Base-by-base conservation (phyloP, 2,329 filamentous ascomycete genomes). In the Didymella exigua region DNA sequence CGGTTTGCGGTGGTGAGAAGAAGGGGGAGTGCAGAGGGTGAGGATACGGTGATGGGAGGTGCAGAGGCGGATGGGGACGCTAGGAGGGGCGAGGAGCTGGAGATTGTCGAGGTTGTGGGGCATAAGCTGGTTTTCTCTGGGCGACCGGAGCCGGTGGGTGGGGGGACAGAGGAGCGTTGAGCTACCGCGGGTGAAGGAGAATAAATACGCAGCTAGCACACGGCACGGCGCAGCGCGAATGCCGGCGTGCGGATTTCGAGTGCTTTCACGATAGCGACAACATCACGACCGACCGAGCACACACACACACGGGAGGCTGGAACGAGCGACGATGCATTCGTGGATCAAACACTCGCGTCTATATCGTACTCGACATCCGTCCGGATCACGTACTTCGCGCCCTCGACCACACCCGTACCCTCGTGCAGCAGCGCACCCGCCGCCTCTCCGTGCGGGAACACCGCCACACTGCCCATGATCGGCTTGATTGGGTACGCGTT, bases 61-160 rank as follows among this genome's bases (percentile, higher is more conserved):
- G 24, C 5, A 5, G 24, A 5, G 24, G 24, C 24, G 24, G 9
- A 5, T 5, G 5, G 9, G 24, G 24, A 9, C 24, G 9, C 24
- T n/a, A n/a, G 27, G 18, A 56, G 51, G 14, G 54, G 58, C 8
- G 63, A 54, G 5, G 56, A 30, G 21, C 58, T 44, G 9, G 49
- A 56, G 77, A 84, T 98, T 61, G 86, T 92, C 46, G 93, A 97
- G 75, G 86, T 98, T 64, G 82, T 98, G 60, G 89, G 87, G 78
- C 89, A 89, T 72, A 97, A 96, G 79, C 79, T 98, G 62, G 77
- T 96, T 40, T 98, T 98, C 76, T 88, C 88, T 16, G 84, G 84
- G 56, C 82, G 93, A 41, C 93, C 93, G 5, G 93, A 98, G 76
- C 93, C 93, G 40, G 89, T 96, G 18, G 66, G 68, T 44, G 66